Percentiles rank a stretch among this genome's conserved stretches.
Evolutionary conservation across 2,329 filamentous ascomycete genomes (phyloP).

Genomic region (Sporothrix brasiliensis): DNA sequence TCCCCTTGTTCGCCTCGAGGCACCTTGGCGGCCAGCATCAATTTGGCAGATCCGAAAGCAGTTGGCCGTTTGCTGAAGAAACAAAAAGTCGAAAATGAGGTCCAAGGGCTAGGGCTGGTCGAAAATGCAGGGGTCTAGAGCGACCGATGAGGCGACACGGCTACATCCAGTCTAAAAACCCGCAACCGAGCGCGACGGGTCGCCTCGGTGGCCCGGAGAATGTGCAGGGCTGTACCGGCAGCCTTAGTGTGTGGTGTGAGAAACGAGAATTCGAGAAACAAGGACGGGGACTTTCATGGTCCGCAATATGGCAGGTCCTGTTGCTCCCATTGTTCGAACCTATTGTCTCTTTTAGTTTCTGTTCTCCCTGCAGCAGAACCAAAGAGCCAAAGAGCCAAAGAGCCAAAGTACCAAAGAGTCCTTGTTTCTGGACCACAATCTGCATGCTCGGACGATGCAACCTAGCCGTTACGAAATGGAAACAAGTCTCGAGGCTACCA

Average conservation of each 20-base stretch:
- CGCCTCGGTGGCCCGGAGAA: neutral
- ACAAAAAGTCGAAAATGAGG: neutral
- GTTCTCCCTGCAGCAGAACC: constrained; percentile 9
- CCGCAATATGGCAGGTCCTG: neutral
- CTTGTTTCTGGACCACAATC: neutral
- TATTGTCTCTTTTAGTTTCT: neutral
- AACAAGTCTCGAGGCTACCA: neutral
- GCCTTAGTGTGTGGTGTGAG: constrained; percentile 10
- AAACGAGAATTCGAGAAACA: neutral
- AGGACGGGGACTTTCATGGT: neutral
- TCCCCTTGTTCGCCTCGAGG: neutral
- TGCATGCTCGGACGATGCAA: constrained; percentile 17
- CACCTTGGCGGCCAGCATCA: neutral
- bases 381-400: neutral
- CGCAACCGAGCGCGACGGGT: constrained; percentile 13
- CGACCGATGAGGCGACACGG: neutral
- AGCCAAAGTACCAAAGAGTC: neutral
- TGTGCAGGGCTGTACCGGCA: constrained; percentile 16
- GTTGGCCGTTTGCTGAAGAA: neutral
- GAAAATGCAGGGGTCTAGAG: constrained; percentile 1
- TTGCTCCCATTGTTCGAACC: too few species aligned
- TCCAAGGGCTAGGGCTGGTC: neutral
- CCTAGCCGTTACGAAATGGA: neutral
- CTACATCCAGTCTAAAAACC: constrained; percentile 1
- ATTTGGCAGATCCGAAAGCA: neutral